These are phyloP conservation scores for Mycosphaerella sp. DNA, from an alignment of 2,329 filamentous ascomycete genomes.

Conservation along the genomic window DNA sequence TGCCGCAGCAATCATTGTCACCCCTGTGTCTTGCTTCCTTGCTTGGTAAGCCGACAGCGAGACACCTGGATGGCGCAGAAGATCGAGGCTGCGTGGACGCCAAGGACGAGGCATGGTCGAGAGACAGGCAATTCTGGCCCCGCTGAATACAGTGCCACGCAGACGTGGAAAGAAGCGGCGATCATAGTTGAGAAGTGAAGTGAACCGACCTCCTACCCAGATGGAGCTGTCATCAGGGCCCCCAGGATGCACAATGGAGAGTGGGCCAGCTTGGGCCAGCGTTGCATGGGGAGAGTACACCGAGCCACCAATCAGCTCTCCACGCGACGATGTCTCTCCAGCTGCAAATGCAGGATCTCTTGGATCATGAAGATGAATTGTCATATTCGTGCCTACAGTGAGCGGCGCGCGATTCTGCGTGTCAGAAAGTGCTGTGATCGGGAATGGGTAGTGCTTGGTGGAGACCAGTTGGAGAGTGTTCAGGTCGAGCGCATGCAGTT, in stretches of 20 bases:
- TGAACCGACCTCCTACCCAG: slow-evolving; percentile 82
- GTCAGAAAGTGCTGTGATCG: slow-evolving; percentile 75
- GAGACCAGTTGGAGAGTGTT: slow-evolving; percentile 63
- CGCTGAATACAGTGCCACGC: slow-evolving; percentile 73
- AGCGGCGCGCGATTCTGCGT: slow-evolving; percentile 61
- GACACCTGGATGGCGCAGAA: slow-evolving; percentile 47
- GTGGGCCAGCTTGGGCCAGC: slow-evolving; percentile 71
- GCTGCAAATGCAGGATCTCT: slow-evolving; percentile 41
- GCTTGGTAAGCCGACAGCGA: slow-evolving; percentile 48
- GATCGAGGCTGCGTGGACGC: slow-evolving; percentile 56
- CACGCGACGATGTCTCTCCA: slow-evolving; percentile 5
- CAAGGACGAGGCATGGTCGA: slow-evolving; percentile 63
- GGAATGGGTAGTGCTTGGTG: slow-evolving; percentile 68
- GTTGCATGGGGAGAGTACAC: slow-evolving; percentile 54
- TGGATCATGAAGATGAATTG: slow-evolving; percentile 76
- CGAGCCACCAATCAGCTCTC: slow-evolving; percentile 34
- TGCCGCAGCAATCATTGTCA: slow-evolving; percentile 73
- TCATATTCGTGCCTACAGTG: slow-evolving; percentile 75
- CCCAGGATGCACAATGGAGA: slow-evolving; percentile 74
- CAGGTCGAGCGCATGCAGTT: slow-evolving; percentile 76
- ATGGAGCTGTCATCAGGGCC: slow-evolving; percentile 61
- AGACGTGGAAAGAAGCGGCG: slow-evolving; percentile 76
- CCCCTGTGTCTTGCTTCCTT: slow-evolving; percentile 50
- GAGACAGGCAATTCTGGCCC: slow-evolving; percentile 69
- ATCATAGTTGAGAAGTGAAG: slow-evolving; percentile 83